Conservation (phyloP, 2,329 filamentous ascomycete genomes). For the Sporothrix phasma region DNA sequence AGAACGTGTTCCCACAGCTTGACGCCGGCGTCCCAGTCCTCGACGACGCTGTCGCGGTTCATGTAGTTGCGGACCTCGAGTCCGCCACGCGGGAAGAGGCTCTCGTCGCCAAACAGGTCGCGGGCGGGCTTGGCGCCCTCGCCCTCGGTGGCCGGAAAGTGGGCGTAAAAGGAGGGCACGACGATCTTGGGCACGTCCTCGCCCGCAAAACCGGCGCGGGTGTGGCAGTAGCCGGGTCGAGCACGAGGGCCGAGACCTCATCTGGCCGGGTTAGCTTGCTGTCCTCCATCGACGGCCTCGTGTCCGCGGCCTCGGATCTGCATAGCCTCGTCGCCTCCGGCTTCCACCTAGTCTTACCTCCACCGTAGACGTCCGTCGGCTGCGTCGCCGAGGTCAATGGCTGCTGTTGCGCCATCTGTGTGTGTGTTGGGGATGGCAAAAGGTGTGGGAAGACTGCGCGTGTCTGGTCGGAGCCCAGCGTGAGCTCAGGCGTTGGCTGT, state of each 20-base stretch:
- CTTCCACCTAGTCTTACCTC: conserved; percentile 34
- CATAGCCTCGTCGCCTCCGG: too few species aligned
- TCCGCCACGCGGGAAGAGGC: conserved; percentile 63
- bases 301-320: too few species aligned
- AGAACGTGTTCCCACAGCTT: conserved; percentile 91
- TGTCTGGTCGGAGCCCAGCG: not conserved
- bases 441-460: not conserved
- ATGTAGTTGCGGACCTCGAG: conserved; percentile 90
- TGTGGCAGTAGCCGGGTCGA: conserved; percentile 90
- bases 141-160: conserved; percentile 26
- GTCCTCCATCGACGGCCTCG: too few species aligned
- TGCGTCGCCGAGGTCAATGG: conserved; percentile 44
- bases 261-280: conserved; percentile 43
- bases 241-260: conserved; percentile 92
- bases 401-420: conserved; percentile 44
- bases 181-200: conserved; percentile 96
- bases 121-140: conserved; percentile 32
- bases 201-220: conserved; percentile 90
- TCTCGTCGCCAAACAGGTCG: conserved; percentile 81
- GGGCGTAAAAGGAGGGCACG: conserved; percentile 80
- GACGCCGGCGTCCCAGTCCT: conserved; percentile 90
- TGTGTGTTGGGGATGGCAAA: not conserved
- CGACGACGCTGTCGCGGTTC: conserved; percentile 76
- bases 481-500: not conserved
- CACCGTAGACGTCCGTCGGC: conserved; percentile 54